phyloP scores from a whole-genome alignment of 176 grass and related monocot genomes.

The Rhipidocladum racemiflorum region DNA sequence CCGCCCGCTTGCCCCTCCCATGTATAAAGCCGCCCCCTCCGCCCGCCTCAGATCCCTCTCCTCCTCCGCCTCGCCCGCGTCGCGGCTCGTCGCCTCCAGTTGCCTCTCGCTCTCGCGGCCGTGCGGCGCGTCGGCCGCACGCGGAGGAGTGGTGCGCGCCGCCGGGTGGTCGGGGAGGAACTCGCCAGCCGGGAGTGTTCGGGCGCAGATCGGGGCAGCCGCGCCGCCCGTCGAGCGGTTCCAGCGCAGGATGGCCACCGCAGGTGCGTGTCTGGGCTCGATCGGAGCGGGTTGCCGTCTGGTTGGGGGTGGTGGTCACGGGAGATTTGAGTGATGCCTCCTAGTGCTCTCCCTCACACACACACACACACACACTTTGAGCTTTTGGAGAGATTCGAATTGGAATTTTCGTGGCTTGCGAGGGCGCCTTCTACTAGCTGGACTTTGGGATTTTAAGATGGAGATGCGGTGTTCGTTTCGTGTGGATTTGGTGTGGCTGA shows the following conservation, averaged over 20 bases:
- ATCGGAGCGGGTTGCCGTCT: not conserved
- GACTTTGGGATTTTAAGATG: too few relatives aligned
- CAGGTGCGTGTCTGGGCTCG: constrained; percentile 37
- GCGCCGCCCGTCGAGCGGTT: constrained; percentile 40
- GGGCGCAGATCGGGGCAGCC: constrained; percentile 49
- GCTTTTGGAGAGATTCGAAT: not conserved
- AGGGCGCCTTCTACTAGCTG: not conserved
- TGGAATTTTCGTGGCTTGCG: not conserved
- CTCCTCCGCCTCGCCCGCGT: not conserved
- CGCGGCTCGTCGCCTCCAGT: constrained; percentile 18
- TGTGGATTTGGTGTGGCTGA: not conserved
- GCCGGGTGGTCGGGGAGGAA: not conserved
- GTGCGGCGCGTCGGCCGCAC: constrained; percentile 19
- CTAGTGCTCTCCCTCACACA: not conserved
- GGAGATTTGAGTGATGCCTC: not conserved
- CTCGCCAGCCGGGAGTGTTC: not conserved
- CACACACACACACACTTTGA: too few relatives aligned
- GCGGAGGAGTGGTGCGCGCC: constrained; percentile 1
- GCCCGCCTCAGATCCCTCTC: too few relatives aligned
- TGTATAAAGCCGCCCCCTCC: too few relatives aligned
- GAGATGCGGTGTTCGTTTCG: not conserved
- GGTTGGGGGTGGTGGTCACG: not conserved
- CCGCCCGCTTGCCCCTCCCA: too few relatives aligned
- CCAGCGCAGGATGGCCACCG: constrained; percentile 70
- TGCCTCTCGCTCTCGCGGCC: constrained; percentile 22